Conservation (phyloP, 2,329 filamentous ascomycete species). For the Hawksworthiomyces lignivorus region DNA sequence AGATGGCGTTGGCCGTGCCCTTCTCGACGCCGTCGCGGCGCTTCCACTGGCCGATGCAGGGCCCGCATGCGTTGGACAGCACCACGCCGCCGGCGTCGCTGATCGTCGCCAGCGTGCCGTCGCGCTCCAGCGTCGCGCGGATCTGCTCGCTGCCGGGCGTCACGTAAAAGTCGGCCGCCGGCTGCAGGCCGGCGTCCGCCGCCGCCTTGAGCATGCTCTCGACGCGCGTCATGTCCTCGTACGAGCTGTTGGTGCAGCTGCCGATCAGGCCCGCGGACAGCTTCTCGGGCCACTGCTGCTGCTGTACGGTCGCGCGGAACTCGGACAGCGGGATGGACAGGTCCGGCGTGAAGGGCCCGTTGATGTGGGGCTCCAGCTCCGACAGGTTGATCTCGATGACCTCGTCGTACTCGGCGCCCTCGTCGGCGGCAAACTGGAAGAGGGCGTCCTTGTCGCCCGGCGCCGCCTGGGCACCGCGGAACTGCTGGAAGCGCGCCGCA, state of each 20-base stretch:
- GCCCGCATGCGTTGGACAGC: constrained; percentile 89
- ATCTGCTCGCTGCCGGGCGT: constrained; percentile 97
- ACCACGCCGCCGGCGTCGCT: constrained; percentile 79
- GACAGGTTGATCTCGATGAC: constrained; percentile 86
- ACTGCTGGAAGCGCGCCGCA: constrained; percentile 52
- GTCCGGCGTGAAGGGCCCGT: constrained; percentile 94
- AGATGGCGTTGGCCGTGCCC: constrained; percentile 85
- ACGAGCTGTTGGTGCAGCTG: constrained; percentile 97
- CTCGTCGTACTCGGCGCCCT: constrained; percentile 80
- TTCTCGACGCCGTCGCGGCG: constrained; percentile 78
- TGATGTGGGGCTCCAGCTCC: constrained; percentile 88
- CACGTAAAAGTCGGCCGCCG: constrained; percentile 87
- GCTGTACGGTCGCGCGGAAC: constrained; percentile 77
- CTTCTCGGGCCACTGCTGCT: constrained; percentile 83
- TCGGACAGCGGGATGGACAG: constrained; percentile 84
- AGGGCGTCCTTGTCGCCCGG: constrained; percentile 34
- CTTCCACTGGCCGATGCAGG: constrained; percentile 93
- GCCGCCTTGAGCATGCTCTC: constrained; percentile 92
- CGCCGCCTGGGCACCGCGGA: constrained; percentile 33
- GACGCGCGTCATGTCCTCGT: constrained; percentile 95
- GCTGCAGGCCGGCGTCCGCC: constrained; percentile 77
- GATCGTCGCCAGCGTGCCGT: constrained; percentile 80
- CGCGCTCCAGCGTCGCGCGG: constrained; percentile 82
- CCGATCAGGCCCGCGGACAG: constrained; percentile 92
- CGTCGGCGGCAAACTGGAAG: constrained; percentile 68